A percentile compares a stretch with the other conserved stretches of the same genome.
Evolutionary conservation across 805 yeast genomes (phyloP).

Genomic region (Myxozyma nipponensis): DNA sequence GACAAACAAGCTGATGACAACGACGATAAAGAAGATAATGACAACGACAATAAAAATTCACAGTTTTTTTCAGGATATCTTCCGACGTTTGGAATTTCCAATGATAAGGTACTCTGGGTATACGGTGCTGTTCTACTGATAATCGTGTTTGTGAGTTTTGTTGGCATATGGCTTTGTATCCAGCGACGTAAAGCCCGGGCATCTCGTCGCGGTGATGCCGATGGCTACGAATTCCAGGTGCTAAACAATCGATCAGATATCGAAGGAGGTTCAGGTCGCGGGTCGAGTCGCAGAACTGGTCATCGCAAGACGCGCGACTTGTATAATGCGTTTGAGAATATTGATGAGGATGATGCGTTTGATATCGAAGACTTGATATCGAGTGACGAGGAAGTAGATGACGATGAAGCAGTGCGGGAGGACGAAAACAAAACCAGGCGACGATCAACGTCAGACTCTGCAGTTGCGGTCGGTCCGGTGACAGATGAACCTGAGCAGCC

Average conservation of each 20-base stretch:
- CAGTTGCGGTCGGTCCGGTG: too few species aligned
- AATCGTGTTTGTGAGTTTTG: conserved; percentile 40
- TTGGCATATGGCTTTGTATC: conserved; percentile 41
- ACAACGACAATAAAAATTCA: conserved; percentile 5
- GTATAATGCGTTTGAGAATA: conserved; percentile 27
- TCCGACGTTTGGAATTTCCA: conserved; percentile 36
- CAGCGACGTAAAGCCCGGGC: conserved; percentile 39
- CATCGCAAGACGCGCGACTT: conserved; percentile 25
- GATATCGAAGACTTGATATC: conserved; percentile 23
- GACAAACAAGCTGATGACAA: conserved; percentile 8
- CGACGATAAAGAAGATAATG: conserved; percentile 11
- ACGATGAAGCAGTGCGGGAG: too few species aligned
- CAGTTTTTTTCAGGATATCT: conserved; percentile 24
- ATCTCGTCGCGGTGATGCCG: conserved; percentile 39
- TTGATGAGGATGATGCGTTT: conserved; percentile 26
- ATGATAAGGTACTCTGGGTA: conserved; percentile 34
- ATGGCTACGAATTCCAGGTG: conserved; percentile 60
- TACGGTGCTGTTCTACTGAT: conserved; percentile 45
- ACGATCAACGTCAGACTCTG: too few species aligned
- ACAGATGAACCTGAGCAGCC: too few species aligned
- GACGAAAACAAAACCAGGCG: too few species aligned
- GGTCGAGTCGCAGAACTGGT: neutral
- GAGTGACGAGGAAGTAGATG: conserved; percentile 22
- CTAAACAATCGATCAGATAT: conserved; percentile 37
- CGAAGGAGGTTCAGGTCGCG: neutral